Base-by-base conservation (phyloP, 1,284 basidiomycete genomes). In the Cryptococcus floricola region DNA sequence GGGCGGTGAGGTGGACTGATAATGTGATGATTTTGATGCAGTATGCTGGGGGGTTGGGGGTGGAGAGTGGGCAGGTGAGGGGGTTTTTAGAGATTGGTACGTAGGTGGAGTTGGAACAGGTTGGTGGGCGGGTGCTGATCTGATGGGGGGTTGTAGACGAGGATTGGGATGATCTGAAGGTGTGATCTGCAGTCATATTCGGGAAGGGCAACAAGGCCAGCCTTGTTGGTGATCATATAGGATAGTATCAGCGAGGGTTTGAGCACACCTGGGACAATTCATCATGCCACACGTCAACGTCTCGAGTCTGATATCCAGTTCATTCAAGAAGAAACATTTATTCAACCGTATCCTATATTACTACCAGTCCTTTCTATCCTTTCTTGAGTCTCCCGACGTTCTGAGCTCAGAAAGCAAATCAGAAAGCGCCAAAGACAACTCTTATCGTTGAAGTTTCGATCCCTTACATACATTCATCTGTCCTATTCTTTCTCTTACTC, bases 1-100 rank as follows among this genome's bases (percentile, higher is more conserved):
- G 89, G 4, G 83, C 87, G 7, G 71, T 86, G 38, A 83, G 89
- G 10, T 92, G 90, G 89, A 93, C 91, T 45, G 73, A 77, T 53
- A 77, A 77, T 48, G 67, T 69, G 1, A 53, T 71, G 60, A 57
- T 68, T 14, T 56, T 71, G 23, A 56, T 73, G 48, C 60, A 63
- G 38, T 62, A 62, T 41, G 60, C 62, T 9, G 60, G 48, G 14
- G 52, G 53, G 34, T 52, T 58, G 18, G 66, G 69, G 31, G 53
- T 58, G 10, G 65, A 69, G 12, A 62, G 62, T 7, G 57, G 48
- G 1, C 59, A 56, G 25, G 39, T 74, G 8, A 60, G 66, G n/a
- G 49, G 57, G 28, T 53, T 52, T 37, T 58, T 74, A 2, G 70
- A 64, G 2, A 71, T 76, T 16, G 51, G 74, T 74, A 38, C 62